Base-by-base conservation (phyloP, 805 yeast species). In the Ogataea pini region DNA sequence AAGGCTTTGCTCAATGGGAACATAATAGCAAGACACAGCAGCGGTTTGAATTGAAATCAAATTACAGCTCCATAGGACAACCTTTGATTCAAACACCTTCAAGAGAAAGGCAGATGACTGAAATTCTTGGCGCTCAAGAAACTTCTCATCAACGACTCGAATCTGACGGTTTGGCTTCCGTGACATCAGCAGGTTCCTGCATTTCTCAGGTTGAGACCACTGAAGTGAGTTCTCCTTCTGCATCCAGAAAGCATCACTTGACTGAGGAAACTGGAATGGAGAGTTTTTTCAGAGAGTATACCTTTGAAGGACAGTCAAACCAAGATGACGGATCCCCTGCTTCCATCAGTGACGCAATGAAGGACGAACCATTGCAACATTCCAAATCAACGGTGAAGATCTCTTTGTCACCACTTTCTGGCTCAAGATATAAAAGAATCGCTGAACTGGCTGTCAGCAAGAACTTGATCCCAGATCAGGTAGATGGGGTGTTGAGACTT, bases 401-500 rank as follows among this genome's bases (percentile, higher is more conserved):
- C 16, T 50, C 52, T 1, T 22, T 60, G 19, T 45, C 54, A 7
- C 47, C 49, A 9, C 25, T 59, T 17, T 47, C 52, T n/a, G 27
- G 19, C 16, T 31, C 47, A 3, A 54, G 60, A 42, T 39, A 37
- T n/a, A 38, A 36, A 1, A 41, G 48, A 12, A 57, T 61, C 17
- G 33, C 48, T 4, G 50, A 52, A 7, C 17, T 51, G 14, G 55
- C 62, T 5, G 25, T 19, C 4, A 27, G 28, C n/a, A 62, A 60
- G 38, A 47, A 51, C 16, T 22, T 61, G 31, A 37, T 49, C 36
- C 12, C 37, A 13, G 40, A 22, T 7, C 62, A 61, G 13, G 60
- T 62, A 27, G 44, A 48, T n/a, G 50, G 47, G n/a, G 59, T 62
- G 3, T 38, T 61, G 7, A 44, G 48, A 25, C 44, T 62, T 14